Evolutionary conservation across 169 alveolate genomes (phyloP).

Genomic region (Babesia ovata): DNA sequence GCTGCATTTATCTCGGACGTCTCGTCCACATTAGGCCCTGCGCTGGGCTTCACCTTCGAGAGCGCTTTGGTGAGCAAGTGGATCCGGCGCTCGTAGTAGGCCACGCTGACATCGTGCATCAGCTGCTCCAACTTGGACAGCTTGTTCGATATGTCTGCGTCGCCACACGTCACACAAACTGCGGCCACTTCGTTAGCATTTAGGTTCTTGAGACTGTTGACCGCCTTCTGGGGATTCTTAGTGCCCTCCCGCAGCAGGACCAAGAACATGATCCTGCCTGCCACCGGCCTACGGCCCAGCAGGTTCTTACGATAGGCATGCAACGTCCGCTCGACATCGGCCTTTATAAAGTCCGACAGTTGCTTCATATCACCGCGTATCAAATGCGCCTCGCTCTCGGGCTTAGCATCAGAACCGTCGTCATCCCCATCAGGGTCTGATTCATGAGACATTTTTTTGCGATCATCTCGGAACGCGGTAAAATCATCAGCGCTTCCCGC

Average conservation of each 20-base stretch:
- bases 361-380: slow-evolving; percentile 35
- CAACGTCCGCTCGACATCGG: slow-evolving; percentile 50
- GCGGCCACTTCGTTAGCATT: slow-evolving; percentile 63
- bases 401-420: background rate
- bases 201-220: slow-evolving; percentile 48
- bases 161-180: slow-evolving; percentile 62
- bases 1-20: slow-evolving; percentile 29
- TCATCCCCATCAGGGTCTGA: background rate
- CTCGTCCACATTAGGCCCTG: slow-evolving; percentile 12
- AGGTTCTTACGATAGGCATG: slow-evolving; percentile 5
- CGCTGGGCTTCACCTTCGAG: slow-evolving; percentile 21
- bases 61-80: slow-evolving; percentile 27
- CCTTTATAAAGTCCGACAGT: slow-evolving; percentile 40
- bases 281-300: slow-evolving; percentile 24
- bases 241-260: slow-evolving; percentile 40
- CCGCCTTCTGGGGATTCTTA: slow-evolving; percentile 60
- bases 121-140: slow-evolving; percentile 52
- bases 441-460: background rate
- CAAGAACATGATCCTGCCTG: slow-evolving; percentile 49
- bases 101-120: slow-evolving; percentile 33
- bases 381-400: background rate
- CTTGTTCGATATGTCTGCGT: slow-evolving; percentile 37
- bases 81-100: slow-evolving; percentile 61
- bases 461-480: slow-evolving; percentile 11
- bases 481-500: slow-evolving; percentile 12